phyloP scores from a whole-genome alignment of 2,329 filamentous ascomycete genomes.

The Colletotrichum godetiae region DNA sequence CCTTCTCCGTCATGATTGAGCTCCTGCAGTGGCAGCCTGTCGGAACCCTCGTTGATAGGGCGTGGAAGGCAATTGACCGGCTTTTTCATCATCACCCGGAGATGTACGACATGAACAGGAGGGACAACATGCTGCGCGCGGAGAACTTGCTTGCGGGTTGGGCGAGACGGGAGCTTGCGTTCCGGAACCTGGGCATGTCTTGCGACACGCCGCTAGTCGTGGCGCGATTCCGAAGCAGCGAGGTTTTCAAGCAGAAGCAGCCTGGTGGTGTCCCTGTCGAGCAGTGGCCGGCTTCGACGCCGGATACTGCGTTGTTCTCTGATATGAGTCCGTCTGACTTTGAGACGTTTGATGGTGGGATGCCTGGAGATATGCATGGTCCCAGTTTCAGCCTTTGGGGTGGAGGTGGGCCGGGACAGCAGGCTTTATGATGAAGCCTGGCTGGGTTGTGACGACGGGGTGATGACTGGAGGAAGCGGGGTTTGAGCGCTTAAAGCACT shows the following conservation, averaged over 20 bases:
- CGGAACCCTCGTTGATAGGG: slow-evolving; percentile 63
- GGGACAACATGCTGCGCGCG: slow-evolving; percentile 56
- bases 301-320: not conserved
- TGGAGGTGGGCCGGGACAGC: no score
- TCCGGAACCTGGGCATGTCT: slow-evolving; percentile 48
- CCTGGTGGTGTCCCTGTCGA: not conserved
- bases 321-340: not conserved
- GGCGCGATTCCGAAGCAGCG: slow-evolving; percentile 52
- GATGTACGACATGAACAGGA: slow-evolving; percentile 60
- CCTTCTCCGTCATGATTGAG: slow-evolving; percentile 66
- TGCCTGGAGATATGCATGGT: not conserved
- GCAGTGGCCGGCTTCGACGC: not conserved
- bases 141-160: slow-evolving; percentile 63
- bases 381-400: not conserved
- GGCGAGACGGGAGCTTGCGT: slow-evolving; percentile 57
- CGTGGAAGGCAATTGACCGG: slow-evolving; percentile 59
- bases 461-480: no score
- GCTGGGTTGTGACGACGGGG: no score
- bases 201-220: slow-evolving; percentile 59
- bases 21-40: slow-evolving; percentile 60
- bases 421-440: not conserved
- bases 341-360: not conserved
- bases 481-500: no score
- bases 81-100: slow-evolving; percentile 62
- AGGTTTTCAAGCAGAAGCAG: not conserved